Evolutionary conservation across 2,329 filamentous ascomycete species (phyloP), one percentile per base, ranked within the genome.

Genomic region (Apiospora phragmitis): DNA sequence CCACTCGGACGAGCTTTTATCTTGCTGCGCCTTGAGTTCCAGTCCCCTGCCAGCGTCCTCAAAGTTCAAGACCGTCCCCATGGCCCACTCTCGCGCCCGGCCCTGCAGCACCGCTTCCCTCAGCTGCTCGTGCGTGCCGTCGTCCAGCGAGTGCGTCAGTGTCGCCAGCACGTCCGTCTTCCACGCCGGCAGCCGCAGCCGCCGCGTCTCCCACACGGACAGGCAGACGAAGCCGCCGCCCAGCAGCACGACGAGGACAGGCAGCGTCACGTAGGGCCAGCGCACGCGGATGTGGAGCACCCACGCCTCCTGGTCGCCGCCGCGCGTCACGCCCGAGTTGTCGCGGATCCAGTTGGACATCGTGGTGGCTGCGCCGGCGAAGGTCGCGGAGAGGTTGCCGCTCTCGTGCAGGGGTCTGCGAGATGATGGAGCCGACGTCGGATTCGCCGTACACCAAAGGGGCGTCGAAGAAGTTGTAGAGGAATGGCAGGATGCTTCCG

Each of bases 131-230:
- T 73, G 71, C 2, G 74, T 71, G 29, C 71, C 71, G 35, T 68
- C 68, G 16, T 75, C 75, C 3, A 76, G 72, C 0, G 73, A 74
- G 42, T 73, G 72, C 18, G 72, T 73, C 32, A 77, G 73, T 0
- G 72, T 74, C 3, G 73, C 71, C 9, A 76, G 71, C 66, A 74
- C 69, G 24, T 71, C 71, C 29, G 74, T 74, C 32, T 75, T 76
- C 72, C 73, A 75, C 24, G 74, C 69, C 0, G 72, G 29, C 3
- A 76, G 66, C 2, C 68, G 65, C 32, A 75, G 70, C 35, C 65
- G 68, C 6, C 69, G 71, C 0, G 74, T 75, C 32, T 75, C 72
- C 29, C 70, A 51, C n/a, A 70, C 18, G 9, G 62, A 70, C 18
- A 55, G 21, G 41, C 41, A 24, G 26, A 65, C 38, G 45, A 70